Evolutionary conservation across 805 yeast genomes (phyloP), one percentile per base, ranked within the genome.

Genomic region (Lachancea kluyveri): DNA sequence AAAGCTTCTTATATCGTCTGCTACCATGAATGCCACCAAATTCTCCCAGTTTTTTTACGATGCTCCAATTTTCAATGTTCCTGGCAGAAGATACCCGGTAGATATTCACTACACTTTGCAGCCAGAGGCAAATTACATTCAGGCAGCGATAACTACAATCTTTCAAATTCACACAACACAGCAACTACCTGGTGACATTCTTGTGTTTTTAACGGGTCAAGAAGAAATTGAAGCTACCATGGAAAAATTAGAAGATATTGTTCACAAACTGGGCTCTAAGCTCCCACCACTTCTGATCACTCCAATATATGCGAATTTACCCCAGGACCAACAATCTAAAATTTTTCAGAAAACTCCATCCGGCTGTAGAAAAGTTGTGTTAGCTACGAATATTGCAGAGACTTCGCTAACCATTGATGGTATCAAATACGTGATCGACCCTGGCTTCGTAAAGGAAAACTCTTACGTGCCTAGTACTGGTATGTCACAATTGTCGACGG

Each of bases 331-430:
- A 47, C 98, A 92, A 52, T 65, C 73, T 18, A 67, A 67, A 35
- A 87, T 92, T 21, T 92, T 92, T 53, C 92, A 84, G 38, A 86
- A 88, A 3, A 84, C 96, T 0, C 96, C 96, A 0, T 65, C 67
- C 1, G 73, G 75, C 21, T 60, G 82, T 3, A 61, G 98, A 23
- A 92, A 92, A 52, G 88, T 90, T 12, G 94, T 92, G 0, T 59
- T 92, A 22, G 97, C 97, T 1, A 92, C 98, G 1, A 92, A 92
- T 46, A 92, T 92, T 44, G 98, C 98, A 7, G 98, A 90, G 55
- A 90, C 98, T 0, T 90, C 97, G 4, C 70, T 90, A 52, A 90
- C 98, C 7, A 88, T 90, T 40, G 94, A 90, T 53, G 97, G 97
- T n/a, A 84, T 90, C 29, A 86, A 78, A 24, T 92, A 74, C 52